phyloP scores from a whole-genome alignment of 129 eudicot genomes.

The Scalesia atractyloides region DNA sequence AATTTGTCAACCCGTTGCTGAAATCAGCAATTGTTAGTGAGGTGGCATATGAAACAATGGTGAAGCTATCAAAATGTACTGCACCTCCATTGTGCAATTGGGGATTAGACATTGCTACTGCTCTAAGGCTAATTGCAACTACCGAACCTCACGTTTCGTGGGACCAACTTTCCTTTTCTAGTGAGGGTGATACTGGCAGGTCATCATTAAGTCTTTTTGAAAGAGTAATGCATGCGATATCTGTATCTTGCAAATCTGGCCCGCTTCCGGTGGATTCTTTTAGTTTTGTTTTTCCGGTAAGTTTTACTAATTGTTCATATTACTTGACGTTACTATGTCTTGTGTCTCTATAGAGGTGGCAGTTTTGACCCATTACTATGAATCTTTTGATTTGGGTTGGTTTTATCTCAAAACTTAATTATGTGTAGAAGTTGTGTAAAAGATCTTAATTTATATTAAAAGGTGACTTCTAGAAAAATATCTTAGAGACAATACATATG shows the following conservation, averaged over 20 bases:
- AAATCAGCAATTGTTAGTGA: slow-evolving; percentile 78
- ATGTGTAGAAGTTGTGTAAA: background rate
- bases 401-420: background rate
- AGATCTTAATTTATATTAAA: background rate
- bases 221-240: slow-evolving; percentile 67
- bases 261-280: slow-evolving; percentile 98
- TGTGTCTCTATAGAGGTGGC: background rate
- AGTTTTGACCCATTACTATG: background rate
- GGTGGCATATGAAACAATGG: slow-evolving; percentile 83
- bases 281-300: slow-evolving; percentile 87
- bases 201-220: slow-evolving; percentile 72
- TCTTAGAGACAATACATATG: background rate
- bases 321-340: slow-evolving; percentile 5
- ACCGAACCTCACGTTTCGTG: slow-evolving; percentile 61
- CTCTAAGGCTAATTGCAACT: slow-evolving; percentile 64
- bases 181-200: slow-evolving; percentile 47
- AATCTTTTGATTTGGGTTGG: background rate
- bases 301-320: slow-evolving; percentile 1
- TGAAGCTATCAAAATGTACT: slow-evolving; percentile 82
- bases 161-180: slow-evolving; percentile 68
- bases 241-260: slow-evolving; percentile 76
- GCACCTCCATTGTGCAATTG: slow-evolving; percentile 83
- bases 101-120: slow-evolving; percentile 96
- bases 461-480: background rate
- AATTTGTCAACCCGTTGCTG: slow-evolving; percentile 77